Evolutionary conservation across 306 rosid genomes (phyloP).

Genomic region (Lathyrus oleraceus): DNA sequence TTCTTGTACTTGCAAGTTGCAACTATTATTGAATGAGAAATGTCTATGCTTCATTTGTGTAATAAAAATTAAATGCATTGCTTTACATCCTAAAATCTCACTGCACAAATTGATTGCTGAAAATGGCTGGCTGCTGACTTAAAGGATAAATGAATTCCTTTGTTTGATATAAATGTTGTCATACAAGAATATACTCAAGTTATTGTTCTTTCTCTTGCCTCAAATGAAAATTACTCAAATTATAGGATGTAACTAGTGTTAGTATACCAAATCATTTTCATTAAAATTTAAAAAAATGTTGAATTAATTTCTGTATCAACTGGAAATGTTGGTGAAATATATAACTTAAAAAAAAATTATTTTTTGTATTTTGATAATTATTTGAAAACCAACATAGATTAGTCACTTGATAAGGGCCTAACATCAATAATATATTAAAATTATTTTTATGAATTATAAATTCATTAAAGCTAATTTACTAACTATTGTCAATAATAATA

Average conservation of each 20-base stretch:
- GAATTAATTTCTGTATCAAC: not conserved
- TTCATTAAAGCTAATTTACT: no score
- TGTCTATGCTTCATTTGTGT: not conserved
- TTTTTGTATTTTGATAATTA: no score
- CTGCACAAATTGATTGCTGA: not conserved
- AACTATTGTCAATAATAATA: no score
- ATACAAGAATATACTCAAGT: not conserved
- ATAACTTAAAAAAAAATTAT: no score
- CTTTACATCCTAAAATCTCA: not conserved
- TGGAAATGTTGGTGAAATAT: not conserved
- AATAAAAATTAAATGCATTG: not conserved
- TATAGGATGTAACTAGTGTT: not conserved
- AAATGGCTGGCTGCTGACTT: not conserved
- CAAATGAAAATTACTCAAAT: not conserved
- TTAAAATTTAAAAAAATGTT: not conserved
- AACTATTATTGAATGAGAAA: constrained; percentile 26
- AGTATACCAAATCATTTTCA: not conserved
- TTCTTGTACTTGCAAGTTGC: constrained; percentile 22
- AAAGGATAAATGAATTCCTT: not conserved
- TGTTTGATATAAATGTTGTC: not conserved
- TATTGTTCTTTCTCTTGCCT: not conserved
- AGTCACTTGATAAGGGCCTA: no score
- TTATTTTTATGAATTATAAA: no score
- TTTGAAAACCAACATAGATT: no score
- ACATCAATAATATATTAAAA: no score